A percentile compares a stretch with the other conserved stretches of the same genome.
Conservation (phyloP, 495 filamentous ascomycete genomes). For the Daldinia vernicosa region DNA sequence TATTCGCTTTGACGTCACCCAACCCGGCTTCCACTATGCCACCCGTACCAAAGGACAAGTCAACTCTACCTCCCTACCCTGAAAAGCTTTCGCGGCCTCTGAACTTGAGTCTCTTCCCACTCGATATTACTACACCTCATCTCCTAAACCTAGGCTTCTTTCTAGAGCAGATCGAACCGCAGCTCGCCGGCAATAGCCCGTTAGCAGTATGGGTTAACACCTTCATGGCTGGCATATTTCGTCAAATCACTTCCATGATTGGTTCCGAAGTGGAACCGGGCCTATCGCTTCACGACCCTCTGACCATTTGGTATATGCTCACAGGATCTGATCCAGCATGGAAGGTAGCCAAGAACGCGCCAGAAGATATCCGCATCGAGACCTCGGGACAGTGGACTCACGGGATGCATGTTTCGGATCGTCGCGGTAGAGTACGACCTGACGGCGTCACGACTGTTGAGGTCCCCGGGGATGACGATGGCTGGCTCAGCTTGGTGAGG, state of each 20-base stretch:
- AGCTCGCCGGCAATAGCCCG: constrained; percentile 69
- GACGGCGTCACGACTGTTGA: constrained; percentile 60
- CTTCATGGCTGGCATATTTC: constrained; percentile 80
- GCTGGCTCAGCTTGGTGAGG: constrained; percentile 73
- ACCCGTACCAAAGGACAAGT: constrained; percentile 55
- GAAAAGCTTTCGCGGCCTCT: constrained; percentile 68
- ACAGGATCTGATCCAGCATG: constrained; percentile 62
- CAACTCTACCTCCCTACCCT: constrained; percentile 71
- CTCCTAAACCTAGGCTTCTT: constrained; percentile 69
- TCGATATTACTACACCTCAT: constrained; percentile 88
- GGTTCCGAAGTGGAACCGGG: constrained; percentile 63
- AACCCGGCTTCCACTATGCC: constrained; percentile 75
- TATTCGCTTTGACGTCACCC: constrained; percentile 89
- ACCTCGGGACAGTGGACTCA: constrained; percentile 92
- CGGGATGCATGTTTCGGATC: constrained; percentile 88
- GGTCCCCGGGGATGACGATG: constrained; percentile 70
- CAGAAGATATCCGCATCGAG: constrained; percentile 84
- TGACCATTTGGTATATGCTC: constrained; percentile 87
- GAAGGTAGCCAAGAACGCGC: constrained; percentile 54
- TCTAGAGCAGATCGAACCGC: constrained; percentile 59
- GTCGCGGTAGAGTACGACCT: constrained; percentile 67
- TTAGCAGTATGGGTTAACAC: constrained; percentile 82
- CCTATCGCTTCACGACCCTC: constrained; percentile 85
- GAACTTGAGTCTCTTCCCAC: constrained; percentile 81
- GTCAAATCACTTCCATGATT: constrained; percentile 72